A percentile compares a stretch with the other conserved stretches of the same genome.
phyloP scores from a whole-genome alignment of 2,329 filamentous ascomycete genomes.

The Penicillium oxalicum region DNA sequence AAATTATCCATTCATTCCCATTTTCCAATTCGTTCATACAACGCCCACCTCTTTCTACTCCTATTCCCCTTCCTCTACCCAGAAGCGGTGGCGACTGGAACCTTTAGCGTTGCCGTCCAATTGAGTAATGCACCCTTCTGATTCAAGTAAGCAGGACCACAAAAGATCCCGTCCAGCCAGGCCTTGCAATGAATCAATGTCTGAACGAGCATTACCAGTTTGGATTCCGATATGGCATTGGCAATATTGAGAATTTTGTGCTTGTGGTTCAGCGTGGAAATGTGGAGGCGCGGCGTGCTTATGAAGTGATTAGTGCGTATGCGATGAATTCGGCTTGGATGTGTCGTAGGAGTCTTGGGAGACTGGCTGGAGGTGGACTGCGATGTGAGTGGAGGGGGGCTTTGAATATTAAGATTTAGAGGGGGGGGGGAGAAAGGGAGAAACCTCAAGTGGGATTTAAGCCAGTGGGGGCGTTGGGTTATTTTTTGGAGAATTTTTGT shows the following conservation, averaged over 20 bases:
- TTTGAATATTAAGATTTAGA: slow-evolving; percentile 1
- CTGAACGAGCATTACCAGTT: slow-evolving; percentile 5
- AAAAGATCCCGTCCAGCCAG: slow-evolving; percentile 2
- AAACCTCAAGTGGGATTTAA: too few relatives aligned
- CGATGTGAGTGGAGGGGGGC: slow-evolving; percentile 5
- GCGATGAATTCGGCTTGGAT: slow-evolving; percentile 4
- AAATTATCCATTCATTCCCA: not conserved
- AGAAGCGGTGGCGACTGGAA: not conserved
- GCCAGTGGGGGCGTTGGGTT: too few relatives aligned
- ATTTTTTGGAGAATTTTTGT: too few relatives aligned
- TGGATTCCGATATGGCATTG: slow-evolving; percentile 13
- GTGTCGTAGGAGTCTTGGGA: slow-evolving; percentile 1
- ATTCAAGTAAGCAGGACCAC: slow-evolving; percentile 3
- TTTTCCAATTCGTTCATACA: not conserved
- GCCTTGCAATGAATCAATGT: slow-evolving; percentile 8
- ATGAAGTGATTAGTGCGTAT: slow-evolving; percentile 5
- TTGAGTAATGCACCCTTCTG: too few relatives aligned
- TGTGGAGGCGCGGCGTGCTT: not conserved
- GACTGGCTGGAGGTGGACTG: not conserved
- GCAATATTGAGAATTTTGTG: slow-evolving; percentile 9
- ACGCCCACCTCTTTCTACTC: not conserved
- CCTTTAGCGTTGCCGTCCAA: too few relatives aligned
- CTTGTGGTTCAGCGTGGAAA: slow-evolving; percentile 5
- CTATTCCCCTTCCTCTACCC: not conserved
- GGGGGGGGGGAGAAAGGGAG: too few relatives aligned